Base-by-base conservation (phyloP, 768 basidiomycete species). In the Multifurca ochricompacta region DNA sequence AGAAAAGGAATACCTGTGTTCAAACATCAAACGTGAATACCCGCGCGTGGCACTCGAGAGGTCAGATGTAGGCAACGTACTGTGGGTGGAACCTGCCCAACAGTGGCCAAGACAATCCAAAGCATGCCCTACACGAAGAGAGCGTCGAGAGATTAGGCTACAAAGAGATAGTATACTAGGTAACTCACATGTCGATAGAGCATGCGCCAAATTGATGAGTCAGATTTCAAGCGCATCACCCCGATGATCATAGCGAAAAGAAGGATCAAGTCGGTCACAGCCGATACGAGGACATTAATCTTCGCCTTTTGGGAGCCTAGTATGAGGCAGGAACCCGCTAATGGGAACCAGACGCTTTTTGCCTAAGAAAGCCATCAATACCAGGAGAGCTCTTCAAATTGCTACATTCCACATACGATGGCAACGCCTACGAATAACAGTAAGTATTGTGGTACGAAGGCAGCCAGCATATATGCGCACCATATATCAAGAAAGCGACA, bases 181-280 rank as follows among this genome's bases (percentile, higher is more conserved):
- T 11, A 14, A 25, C 53, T 13, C 21, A 48, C 53, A 1, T 46
- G 53, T 16, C 37, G 35, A 34, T 48, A 40, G 27, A 54, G 36
- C 25, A 54, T 27, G 23, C 27, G 27, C 53, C 37, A 46, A 9
- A 48, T 31, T 8, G 32, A 30, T 8, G 31, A 23, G n/a, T 27
- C 25, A 14, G 51, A 53, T 19, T 32, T 13, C 13, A 44, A 14
- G 3, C 45, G 39, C 16, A 48, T 4, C 19, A 54, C 37, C 28
- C 46, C 46, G 28, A 48, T 23, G 35, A 54, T 28, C 45, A 54
- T 40, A n/a, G 46, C 3, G 8, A 47, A 6, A 11, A 54, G 53
- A 14, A 54, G 37, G n/a, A 46, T 32, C 16, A 54, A 11, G 30
- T 54, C 53, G 10, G 46, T 48, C 35, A 39, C 19, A 10, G 37